Evolutionary conservation across 305 asterid genomes (phyloP), one percentile per base, ranked within the genome.

Genomic region (Rubia balearica): DNA sequence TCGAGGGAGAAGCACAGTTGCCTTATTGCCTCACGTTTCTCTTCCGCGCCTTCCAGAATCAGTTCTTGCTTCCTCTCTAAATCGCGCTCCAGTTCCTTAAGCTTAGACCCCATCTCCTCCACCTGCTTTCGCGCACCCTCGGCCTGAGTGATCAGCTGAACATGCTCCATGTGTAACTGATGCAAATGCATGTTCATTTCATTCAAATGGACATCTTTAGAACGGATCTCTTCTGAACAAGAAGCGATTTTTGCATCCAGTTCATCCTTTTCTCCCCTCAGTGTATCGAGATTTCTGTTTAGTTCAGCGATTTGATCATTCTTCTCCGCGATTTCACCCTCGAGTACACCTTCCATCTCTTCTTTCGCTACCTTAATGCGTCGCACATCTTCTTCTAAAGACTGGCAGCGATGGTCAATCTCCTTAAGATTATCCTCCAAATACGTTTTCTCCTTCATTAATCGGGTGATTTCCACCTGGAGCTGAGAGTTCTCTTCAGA

Each of bases 1-100:
- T 94, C 99, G 10, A 91, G 82, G 12, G 96, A 91, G 82, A 89
- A 69, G 78, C 97, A 91, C 7, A 94, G 95, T 76, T 94, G 99
- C 76, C 98, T 87, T 71, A 94, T 94, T 4, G 95, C 99, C 67
- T 94, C 97, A 8, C 99, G 83, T 78, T 94, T 94, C 79, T 83
- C 98, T 85, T 94, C 99, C 0, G 90, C 99, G 38, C 96, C 95
- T 85, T 91, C 92, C 56, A 74, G 48, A 19, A 91, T 87, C 5
- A 51, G 55, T 67, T 88, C 93, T 30, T 78, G 77, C 71, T 88
- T 87, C 72, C 76, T 81, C 76, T 86, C 84, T 11, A 88, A 81
- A 12, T 91, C 93, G n/a, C 3, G 41, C 80, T 88, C 96, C 67
- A 89, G 77, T 67, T 85, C 97, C 75, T 70, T 73, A 14, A 85